Conservation (phyloP, 371 early-diverging fungal species). For the Smittium mucronatum region DNA sequence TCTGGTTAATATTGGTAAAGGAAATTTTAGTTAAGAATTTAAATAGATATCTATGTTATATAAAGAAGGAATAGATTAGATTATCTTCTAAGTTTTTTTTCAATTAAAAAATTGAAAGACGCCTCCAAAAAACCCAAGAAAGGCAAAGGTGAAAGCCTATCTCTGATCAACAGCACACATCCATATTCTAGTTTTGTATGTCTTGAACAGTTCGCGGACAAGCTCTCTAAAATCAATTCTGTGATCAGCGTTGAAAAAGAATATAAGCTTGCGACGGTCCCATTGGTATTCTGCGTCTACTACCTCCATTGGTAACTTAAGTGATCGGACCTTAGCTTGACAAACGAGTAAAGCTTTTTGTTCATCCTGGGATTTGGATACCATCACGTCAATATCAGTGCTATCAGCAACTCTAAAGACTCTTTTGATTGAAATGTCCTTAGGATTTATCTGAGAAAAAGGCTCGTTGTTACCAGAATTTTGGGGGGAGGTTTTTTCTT, state of each 20-base stretch:
- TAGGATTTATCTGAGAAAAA: constrained; percentile 16
- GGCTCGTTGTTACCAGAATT: background rate
- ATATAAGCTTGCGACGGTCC: constrained; percentile 92
- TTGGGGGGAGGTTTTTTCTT: background rate
- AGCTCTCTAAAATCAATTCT: constrained; percentile 97
- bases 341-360: constrained; percentile 72
- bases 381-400: constrained; percentile 53
- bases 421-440: constrained; percentile 73
- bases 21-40: too few relatives aligned
- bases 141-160: too few relatives aligned
- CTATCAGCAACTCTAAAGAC: constrained; percentile 73
- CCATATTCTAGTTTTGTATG: constrained; percentile 99
- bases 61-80: too few relatives aligned
- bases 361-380: constrained; percentile 72
- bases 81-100: too few relatives aligned
- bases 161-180: constrained; percentile 22
- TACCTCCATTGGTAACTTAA: constrained; percentile 82
- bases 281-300: constrained; percentile 96
- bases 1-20: too few relatives aligned
- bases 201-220: constrained; percentile 95
- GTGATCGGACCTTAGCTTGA: constrained; percentile 72
- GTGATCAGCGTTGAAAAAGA: constrained; percentile 86
- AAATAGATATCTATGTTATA: too few relatives aligned
- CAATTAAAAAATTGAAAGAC: too few relatives aligned
- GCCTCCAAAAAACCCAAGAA: too few relatives aligned